These are phyloP conservation scores for Phytophthora multivora DNA, from an alignment of 352 stramenopile species.

Conservation along the genomic window DNA sequence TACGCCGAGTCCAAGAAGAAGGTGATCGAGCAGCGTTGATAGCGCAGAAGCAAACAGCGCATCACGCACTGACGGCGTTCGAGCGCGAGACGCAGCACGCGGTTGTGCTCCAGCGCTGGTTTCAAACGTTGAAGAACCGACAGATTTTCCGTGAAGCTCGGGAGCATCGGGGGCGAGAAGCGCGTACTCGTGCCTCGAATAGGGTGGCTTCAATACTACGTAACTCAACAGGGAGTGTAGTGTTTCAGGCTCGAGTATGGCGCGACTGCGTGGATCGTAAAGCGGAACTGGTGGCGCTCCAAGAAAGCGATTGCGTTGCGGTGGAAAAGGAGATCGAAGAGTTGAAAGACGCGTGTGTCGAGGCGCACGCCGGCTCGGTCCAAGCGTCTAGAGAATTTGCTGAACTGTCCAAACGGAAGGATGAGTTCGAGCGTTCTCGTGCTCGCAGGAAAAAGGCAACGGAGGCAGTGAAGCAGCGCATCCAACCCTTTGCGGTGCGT, in stretches of 20 bases:
- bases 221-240: slow-evolving; percentile 36
- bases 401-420: slow-evolving; percentile 42
- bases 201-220: slow-evolving; percentile 45
- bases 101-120: slow-evolving; percentile 68
- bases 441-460: slow-evolving; percentile 22
- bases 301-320: slow-evolving; percentile 44
- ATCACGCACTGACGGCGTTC: slow-evolving; percentile 59
- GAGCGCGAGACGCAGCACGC: slow-evolving; percentile 40
- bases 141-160: slow-evolving; percentile 57
- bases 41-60: slow-evolving; percentile 60
- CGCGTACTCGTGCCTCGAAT: slow-evolving; percentile 30
- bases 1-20: slow-evolving; percentile 58
- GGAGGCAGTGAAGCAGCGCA: slow-evolving; percentile 51
- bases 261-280: slow-evolving; percentile 63
- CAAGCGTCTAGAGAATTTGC: slow-evolving; percentile 41
- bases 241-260: slow-evolving; percentile 79
- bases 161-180: slow-evolving; percentile 25
- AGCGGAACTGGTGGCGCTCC: slow-evolving; percentile 42
- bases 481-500: slow-evolving; percentile 67
- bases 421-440: slow-evolving; percentile 37
- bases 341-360: slow-evolving; percentile 49
- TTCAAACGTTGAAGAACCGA: slow-evolving; percentile 55
- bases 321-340: slow-evolving; percentile 58
- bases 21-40: slow-evolving; percentile 63
- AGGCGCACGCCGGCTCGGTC: slow-evolving; percentile 44